phyloP scores from a whole-genome alignment of 164 flowering plant species.

The Protea cynaroides region DNA sequence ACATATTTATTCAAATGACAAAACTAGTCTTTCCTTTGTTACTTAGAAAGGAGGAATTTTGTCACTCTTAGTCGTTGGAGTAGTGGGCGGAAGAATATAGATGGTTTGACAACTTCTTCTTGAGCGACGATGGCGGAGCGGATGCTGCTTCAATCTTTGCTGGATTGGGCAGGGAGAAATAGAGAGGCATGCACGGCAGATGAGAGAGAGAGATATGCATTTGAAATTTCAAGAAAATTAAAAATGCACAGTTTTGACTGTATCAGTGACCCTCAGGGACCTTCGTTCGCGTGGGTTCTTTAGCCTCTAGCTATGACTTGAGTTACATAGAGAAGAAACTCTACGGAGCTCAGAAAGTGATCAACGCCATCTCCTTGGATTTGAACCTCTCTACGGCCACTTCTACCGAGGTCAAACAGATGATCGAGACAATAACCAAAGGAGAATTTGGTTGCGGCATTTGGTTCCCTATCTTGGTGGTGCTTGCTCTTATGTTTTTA shows the following conservation, averaged over 20 bases:
- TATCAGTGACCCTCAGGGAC: conserved; percentile 47
- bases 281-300: conserved; percentile 35
- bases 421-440: conserved; percentile 49
- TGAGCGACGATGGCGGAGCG: too few species aligned
- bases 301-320: conserved; percentile 33
- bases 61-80: too few species aligned
- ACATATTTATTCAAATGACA: too few species aligned
- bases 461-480: conserved; percentile 72
- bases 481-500: conserved; percentile 62
- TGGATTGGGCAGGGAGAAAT: too few species aligned
- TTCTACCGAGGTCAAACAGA: conserved; percentile 28
- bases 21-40: too few species aligned
- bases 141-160: too few species aligned
- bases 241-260: conserved; percentile 44
- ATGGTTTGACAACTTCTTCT: too few species aligned
- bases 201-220: too few species aligned
- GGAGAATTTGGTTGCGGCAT: conserved; percentile 63
- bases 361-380: conserved; percentile 32
- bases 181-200: too few species aligned
- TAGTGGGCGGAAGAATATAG: too few species aligned
- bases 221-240: too few species aligned
- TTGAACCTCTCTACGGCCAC: conserved; percentile 28
- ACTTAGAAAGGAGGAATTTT: too few species aligned
- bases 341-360: conserved; percentile 37
- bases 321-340: conserved; percentile 51